phyloP scores from a whole-genome alignment of 2,329 filamentous ascomycete species.

The Colletotrichum lini region DNA sequence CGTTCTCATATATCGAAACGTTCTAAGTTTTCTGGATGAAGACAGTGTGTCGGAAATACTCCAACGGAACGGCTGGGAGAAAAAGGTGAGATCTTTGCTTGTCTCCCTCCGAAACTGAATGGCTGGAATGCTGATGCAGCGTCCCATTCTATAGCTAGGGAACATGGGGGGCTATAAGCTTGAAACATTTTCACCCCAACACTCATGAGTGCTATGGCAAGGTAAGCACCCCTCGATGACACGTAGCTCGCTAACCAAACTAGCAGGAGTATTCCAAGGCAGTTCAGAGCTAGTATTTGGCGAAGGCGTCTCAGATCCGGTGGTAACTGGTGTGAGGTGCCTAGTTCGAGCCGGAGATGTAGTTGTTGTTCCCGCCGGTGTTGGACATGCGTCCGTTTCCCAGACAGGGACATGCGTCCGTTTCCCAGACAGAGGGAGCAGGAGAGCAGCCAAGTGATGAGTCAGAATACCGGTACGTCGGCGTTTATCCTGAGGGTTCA shows the following conservation, averaged over 20 bases:
- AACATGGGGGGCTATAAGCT: conserved; percentile 45
- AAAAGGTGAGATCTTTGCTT: conserved; percentile 28
- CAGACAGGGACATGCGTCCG: conserved; percentile 41
- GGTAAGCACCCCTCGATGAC: background rate
- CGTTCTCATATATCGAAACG: conserved; percentile 44
- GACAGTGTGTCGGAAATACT: conserved; percentile 39
- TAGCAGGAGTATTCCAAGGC: conserved; percentile 45
- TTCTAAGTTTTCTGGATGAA: conserved; percentile 42
- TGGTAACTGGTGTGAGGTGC: conserved; percentile 38
- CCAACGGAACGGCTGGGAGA: conserved; percentile 44
- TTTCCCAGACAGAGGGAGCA: background rate
- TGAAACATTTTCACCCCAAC: conserved; percentile 47
- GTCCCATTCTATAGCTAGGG: conserved; percentile 31
- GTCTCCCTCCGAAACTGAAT: background rate
- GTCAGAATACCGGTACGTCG: conserved; percentile 45
- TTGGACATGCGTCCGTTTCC: conserved; percentile 42
- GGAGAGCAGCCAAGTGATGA: background rate
- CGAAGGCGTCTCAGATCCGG: conserved; percentile 38
- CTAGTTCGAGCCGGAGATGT: conserved; percentile 44
- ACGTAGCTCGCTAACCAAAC: background rate
- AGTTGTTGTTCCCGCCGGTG: conserved; percentile 45
- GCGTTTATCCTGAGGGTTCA: conserved; percentile 43
- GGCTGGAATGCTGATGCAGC: background rate
- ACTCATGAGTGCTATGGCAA: conserved; percentile 47
- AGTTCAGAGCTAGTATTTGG: conserved; percentile 44